Evolutionary conservation across 192 early-diverging fungal species (phyloP), one percentile per base, ranked within the genome.

Genomic region (Linnemannia zychae): DNA sequence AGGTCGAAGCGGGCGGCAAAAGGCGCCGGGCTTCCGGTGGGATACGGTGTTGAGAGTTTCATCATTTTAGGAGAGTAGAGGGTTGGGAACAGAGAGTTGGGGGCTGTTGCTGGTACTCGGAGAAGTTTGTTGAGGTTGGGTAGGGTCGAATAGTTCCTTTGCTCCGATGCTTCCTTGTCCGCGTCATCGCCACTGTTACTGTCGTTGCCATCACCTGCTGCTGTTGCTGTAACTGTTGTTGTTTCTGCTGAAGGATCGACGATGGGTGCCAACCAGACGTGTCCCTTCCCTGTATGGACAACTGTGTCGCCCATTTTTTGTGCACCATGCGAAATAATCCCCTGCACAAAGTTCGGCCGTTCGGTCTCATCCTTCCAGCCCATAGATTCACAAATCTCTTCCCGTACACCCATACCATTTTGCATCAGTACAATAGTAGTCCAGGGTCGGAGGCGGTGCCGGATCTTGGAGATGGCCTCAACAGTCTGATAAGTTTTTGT

Each of bases 401-500:
- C 90, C 67, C 88, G 87, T 34, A 91, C 77, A 24, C 92, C 92
- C 89, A 93, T 91, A 12, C 93, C 94, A 57, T 95, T 95, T 60
- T 93, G 93, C 76, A 95, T 76, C 65, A 95, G 72, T 5, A 94
- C 84, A 6, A 95, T 90, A 0, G 90, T 92, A 0, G 91, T 87
- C 71, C 84, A 86, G 18, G 86, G 74, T 36, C 78, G 69, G 13
- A 95, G 79, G 1, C 93, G 90, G 37, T 81, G 77, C 38, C 80
- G 82, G 71, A 94, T 88, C 34, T 84, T 78, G 46, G 78, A 65
- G 18, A 91, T 87, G 16, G 93, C 93, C 16, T 83, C 82, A 16
- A 89, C 74, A 7, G 90, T 90, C 65, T 95, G 90, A 60, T 94
- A 90, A 2, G 93, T 90, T 87, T 95, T 95, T 53, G 93, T 94